phyloP scores from a whole-genome alignment of 1,284 basidiomycete genomes.

The Cystobasidium pallidum region DNA sequence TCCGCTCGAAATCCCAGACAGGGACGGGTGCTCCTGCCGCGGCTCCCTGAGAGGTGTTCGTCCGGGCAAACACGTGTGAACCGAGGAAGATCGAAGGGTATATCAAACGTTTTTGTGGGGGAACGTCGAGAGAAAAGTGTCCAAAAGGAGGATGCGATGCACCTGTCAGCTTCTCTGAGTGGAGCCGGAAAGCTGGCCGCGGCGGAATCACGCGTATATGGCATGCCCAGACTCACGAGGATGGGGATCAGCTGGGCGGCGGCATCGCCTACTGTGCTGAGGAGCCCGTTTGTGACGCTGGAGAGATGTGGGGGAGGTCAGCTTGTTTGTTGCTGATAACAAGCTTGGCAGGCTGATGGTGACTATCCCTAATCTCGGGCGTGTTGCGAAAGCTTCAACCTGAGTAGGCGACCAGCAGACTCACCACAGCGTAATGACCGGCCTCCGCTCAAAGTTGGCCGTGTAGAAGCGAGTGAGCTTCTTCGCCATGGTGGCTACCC shows the following conservation, averaged over 20 bases:
- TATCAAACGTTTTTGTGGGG: neutral
- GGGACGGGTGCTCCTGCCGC: conserved; percentile 18
- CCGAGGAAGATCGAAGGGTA: neutral
- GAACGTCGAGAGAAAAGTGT: neutral
- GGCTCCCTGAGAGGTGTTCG: neutral
- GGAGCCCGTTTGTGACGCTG: conserved; percentile 41
- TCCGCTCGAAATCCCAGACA: conserved; percentile 38
- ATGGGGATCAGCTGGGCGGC: conserved; percentile 40
- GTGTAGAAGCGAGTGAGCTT: conserved; percentile 39
- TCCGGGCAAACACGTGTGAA: neutral
- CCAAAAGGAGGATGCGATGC: neutral
- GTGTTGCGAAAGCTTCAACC: no score
- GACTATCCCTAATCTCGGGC: no score
- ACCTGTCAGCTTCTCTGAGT: neutral
- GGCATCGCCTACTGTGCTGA: conserved; percentile 40
- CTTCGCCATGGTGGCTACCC: conserved; percentile 24
- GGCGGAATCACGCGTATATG: conserved; percentile 10
- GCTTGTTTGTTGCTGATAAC: no score
- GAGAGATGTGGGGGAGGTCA: neutral
- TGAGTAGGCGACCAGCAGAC: no score
- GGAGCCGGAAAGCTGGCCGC: neutral
- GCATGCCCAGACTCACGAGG: conserved; percentile 20
- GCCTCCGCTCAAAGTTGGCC: conserved; percentile 37
- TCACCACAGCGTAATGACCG: conserved; percentile 40
- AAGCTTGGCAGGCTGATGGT: no score